Percentiles rank a stretch among this genome's conserved stretches.
These are phyloP conservation scores for Licmophora abbreviata DNA, from an alignment of 108 stramenopile genomes.

Conservation along the genomic window DNA sequence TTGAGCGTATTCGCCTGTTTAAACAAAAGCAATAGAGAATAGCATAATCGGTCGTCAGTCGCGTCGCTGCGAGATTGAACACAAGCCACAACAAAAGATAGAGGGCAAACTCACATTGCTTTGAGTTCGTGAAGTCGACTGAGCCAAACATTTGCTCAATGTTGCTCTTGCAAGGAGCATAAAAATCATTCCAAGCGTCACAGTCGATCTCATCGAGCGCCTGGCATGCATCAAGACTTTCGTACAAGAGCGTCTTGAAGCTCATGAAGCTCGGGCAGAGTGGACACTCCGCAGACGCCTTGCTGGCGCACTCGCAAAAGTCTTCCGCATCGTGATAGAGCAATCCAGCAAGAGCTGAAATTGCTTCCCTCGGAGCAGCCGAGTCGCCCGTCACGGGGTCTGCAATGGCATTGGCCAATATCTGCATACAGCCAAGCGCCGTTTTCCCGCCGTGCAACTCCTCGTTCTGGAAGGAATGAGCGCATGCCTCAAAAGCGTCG, in stretches of 20 bases:
- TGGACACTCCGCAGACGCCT: conserved; percentile 50
- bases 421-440: conserved; percentile 79
- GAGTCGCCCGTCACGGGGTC: conserved; percentile 38
- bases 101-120: conserved; percentile 38
- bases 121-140: conserved; percentile 42
- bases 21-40: conserved; percentile 2
- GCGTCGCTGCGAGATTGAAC: too few relatives aligned
- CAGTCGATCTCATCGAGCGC: conserved; percentile 87
- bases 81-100: background rate
- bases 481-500: conserved; percentile 81
- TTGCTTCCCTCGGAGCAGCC: conserved; percentile 41
- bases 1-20: conserved; percentile 38
- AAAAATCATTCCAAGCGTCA: conserved; percentile 80
- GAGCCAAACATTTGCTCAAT: conserved; percentile 40
- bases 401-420: conserved; percentile 54
- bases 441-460: conserved; percentile 57
- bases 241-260: conserved; percentile 82
- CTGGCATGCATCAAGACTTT: conserved; percentile 79
- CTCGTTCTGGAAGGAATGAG: conserved; percentile 53
- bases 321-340: conserved; percentile 59
- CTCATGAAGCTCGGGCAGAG: conserved; percentile 63
- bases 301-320: conserved; percentile 74
- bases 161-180: conserved; percentile 60
- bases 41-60: too few relatives aligned
- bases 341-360: conserved; percentile 51